Percentiles rank a stretch among this genome's conserved stretches.
Conservation (phyloP, 2,329 filamentous ascomycete genomes). For the Talaromyces islandicus region DNA sequence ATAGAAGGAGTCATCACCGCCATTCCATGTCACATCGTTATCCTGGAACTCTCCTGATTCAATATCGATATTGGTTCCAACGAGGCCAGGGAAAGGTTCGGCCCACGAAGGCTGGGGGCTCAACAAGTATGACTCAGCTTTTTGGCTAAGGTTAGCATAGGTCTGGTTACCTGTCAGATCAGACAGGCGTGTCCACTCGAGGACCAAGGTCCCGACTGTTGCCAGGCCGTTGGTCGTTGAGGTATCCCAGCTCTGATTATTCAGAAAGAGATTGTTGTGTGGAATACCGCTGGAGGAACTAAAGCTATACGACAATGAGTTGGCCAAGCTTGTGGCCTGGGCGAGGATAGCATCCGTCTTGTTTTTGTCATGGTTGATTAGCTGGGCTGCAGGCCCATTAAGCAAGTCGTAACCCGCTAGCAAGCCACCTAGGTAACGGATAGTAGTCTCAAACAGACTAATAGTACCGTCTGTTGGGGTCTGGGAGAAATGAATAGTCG, state of each 20-base stretch:
- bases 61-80: constrained; percentile 63
- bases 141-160: constrained; percentile 62
- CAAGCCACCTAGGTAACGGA: constrained; percentile 77
- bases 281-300: constrained; percentile 69
- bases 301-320: constrained; percentile 70
- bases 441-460: constrained; percentile 84
- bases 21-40: constrained; percentile 66
- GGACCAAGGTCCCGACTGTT: constrained; percentile 68
- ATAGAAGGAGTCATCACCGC: constrained; percentile 74
- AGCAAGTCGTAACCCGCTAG: constrained; percentile 65
- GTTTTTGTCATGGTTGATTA: constrained; percentile 38
- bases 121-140: constrained; percentile 64
- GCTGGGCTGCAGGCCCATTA: constrained; percentile 54
- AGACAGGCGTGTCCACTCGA: constrained; percentile 77
- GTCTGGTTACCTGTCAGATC: constrained; percentile 63
- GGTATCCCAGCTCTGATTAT: constrained; percentile 45
- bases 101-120: constrained; percentile 54
- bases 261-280: constrained; percentile 60
- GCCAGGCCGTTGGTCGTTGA: constrained; percentile 63
- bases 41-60: constrained; percentile 62
- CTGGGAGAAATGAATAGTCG: constrained; percentile 62
- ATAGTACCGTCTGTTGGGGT: constrained; percentile 48
- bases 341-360: constrained; percentile 55
- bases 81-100: constrained; percentile 72
- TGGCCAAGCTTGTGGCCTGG: constrained; percentile 64